Conservation (phyloP, 768 basidiomycete species). For the Lentinus tigrinus region DNA sequence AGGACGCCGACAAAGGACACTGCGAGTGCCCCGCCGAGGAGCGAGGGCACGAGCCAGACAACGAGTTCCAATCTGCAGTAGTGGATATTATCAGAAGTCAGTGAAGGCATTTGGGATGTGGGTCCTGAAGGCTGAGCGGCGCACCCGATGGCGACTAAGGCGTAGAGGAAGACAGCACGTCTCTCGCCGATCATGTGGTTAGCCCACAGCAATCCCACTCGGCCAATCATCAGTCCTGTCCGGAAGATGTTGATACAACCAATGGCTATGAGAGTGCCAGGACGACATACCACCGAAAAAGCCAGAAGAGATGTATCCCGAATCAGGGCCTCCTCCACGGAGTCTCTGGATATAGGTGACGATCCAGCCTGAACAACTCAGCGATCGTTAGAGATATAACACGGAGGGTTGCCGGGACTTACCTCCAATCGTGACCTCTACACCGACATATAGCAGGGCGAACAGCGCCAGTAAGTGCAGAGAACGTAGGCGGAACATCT, state of each 20-base stretch:
- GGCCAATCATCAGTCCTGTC: constrained; percentile 26
- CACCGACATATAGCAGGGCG: constrained; percentile 41
- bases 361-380: constrained; percentile 34
- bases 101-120: neutral
- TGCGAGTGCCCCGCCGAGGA: constrained; percentile 51
- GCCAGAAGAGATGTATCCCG: constrained; percentile 43
- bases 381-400: neutral
- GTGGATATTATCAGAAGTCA: neutral
- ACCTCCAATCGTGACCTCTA: constrained; percentile 44
- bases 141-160: constrained; percentile 23
- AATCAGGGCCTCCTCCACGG: constrained; percentile 34
- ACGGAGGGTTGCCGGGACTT: neutral
- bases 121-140: too few relatives aligned
- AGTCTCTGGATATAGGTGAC: constrained; percentile 42
- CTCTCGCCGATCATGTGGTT: constrained; percentile 29
- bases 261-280: too few relatives aligned
- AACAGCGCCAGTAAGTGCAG: constrained; percentile 42
- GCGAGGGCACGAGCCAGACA: constrained; percentile 52
- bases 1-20: constrained; percentile 35
- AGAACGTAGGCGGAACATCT: constrained; percentile 33
- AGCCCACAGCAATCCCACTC: constrained; percentile 22
- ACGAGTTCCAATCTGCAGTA: constrained; percentile 25
- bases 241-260: neutral
- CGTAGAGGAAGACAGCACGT: constrained; percentile 26
- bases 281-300: constrained; percentile 36